These are phyloP conservation scores for Davidsoniella eucalypti DNA, from an alignment of 2,329 filamentous ascomycete species.

Conservation along the genomic window DNA sequence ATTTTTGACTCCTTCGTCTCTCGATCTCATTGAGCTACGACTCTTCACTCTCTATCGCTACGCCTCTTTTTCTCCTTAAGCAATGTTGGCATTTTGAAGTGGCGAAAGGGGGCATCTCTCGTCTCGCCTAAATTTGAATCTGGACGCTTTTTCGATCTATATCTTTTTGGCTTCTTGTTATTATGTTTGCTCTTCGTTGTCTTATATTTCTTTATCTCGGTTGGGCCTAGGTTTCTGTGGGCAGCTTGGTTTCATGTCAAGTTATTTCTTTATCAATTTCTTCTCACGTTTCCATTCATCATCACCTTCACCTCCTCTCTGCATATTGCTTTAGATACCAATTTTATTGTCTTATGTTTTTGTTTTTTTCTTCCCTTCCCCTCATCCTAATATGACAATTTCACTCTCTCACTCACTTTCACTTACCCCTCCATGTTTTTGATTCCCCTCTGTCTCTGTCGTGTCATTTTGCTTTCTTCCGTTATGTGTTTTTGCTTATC, in stretches of 20 bases:
- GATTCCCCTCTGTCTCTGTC: neutral
- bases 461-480: neutral
- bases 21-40: neutral
- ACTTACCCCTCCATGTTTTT: neutral
- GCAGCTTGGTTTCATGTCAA: neutral
- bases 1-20: neutral
- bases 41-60: neutral
- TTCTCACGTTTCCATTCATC: neutral
- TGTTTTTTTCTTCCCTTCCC: neutral
- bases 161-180: neutral
- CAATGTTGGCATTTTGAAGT: neutral
- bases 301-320: neutral
- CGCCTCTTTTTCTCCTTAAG: neutral
- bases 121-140: neutral
- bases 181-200: neutral
- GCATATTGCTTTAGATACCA: conserved; percentile 11
- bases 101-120: neutral
- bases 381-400: neutral
- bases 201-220: neutral
- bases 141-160: neutral
- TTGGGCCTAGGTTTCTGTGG: too few relatives aligned
- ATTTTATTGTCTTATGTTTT: conserved; percentile 5
- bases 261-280: neutral
- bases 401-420: neutral
- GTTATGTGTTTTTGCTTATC: neutral